phyloP scores from a whole-genome alignment of 192 early-diverging fungal genomes.

The Powellomyces hirtus region DNA sequence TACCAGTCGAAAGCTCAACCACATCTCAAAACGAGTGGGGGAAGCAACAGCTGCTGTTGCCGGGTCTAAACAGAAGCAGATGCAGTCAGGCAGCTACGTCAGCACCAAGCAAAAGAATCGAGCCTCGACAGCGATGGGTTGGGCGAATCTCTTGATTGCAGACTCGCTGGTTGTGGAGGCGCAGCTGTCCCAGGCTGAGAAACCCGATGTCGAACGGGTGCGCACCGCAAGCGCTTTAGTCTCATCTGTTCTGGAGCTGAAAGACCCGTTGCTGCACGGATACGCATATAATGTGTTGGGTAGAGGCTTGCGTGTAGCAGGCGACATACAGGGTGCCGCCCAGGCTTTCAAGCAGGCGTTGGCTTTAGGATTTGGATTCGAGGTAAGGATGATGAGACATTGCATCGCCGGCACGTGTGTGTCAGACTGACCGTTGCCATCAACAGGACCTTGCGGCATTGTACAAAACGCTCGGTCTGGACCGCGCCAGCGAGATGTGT shows the following conservation, averaged over 20 bases:
- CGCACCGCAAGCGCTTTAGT: neutral
- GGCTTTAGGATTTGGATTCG: neutral
- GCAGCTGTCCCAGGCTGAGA: neutral
- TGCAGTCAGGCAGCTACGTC: neutral
- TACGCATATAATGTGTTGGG: neutral
- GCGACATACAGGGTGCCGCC: neutral
- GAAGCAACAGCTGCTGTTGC: neutral
- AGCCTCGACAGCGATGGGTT: neutral
- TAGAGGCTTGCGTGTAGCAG: neutral
- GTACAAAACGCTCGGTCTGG: neutral
- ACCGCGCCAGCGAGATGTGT: neutral
- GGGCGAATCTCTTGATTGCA: neutral
- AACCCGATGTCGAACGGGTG: neutral
- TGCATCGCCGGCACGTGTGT: neutral
- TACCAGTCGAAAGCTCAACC: neutral
- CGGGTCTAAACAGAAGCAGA: neutral
- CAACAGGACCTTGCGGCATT: slow-evolving; percentile 13
- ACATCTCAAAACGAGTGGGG: neutral
- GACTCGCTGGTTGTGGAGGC: neutral
- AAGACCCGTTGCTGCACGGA: neutral
- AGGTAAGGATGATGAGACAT: neutral
- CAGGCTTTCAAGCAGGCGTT: neutral
- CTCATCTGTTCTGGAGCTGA: neutral
- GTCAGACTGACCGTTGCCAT: neutral
- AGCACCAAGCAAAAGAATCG: neutral